Evolutionary conservation across 768 basidiomycete species (phyloP).

Genomic region (Glaciozyma antarctica): DNA sequence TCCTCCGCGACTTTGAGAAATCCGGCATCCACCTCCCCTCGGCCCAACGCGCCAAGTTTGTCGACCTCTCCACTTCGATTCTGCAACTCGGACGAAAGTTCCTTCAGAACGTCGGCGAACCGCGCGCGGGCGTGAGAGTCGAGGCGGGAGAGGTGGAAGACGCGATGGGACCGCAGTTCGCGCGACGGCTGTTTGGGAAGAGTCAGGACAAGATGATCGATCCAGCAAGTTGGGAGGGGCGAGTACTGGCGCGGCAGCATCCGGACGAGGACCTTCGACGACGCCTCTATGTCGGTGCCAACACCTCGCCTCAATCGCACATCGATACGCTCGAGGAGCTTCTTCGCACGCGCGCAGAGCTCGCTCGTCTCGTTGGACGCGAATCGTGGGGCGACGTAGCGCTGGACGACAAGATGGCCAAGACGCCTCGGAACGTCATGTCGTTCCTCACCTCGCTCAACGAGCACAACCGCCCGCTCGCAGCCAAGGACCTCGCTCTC

Average conservation of each 20-base stretch:
- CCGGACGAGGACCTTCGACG: conserved; percentile 72
- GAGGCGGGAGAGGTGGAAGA: neutral
- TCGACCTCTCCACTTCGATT: conserved; percentile 80
- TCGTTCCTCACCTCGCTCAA: conserved; percentile 75
- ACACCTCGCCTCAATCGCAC: conserved; percentile 51
- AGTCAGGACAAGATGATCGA: conserved; percentile 45
- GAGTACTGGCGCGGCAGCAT: conserved; percentile 84
- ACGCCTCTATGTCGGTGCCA: conserved; percentile 70
- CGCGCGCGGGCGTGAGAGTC: conserved; percentile 14
- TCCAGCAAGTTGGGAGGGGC: conserved; percentile 78
- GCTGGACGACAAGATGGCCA: conserved; percentile 93
- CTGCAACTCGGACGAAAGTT: conserved; percentile 79
- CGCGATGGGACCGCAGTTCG: conserved; percentile 8
- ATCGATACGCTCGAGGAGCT: conserved; percentile 67
- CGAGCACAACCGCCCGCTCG: conserved; percentile 68
- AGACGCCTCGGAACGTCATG: conserved; percentile 83
- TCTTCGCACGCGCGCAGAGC: conserved; percentile 63
- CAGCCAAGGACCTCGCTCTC: conserved; percentile 60
- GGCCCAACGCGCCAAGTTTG: conserved; percentile 66
- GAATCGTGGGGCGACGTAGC: conserved; percentile 79
- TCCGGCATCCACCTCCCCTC: conserved; percentile 86
- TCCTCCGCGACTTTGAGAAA: conserved; percentile 94
- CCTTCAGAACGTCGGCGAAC: conserved; percentile 42
- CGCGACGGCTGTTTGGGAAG: conserved; percentile 34
- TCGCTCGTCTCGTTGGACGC: conserved; percentile 74